phyloP scores from a whole-genome alignment of 306 rosid genomes.

The Hippophae gyantsensis region DNA sequence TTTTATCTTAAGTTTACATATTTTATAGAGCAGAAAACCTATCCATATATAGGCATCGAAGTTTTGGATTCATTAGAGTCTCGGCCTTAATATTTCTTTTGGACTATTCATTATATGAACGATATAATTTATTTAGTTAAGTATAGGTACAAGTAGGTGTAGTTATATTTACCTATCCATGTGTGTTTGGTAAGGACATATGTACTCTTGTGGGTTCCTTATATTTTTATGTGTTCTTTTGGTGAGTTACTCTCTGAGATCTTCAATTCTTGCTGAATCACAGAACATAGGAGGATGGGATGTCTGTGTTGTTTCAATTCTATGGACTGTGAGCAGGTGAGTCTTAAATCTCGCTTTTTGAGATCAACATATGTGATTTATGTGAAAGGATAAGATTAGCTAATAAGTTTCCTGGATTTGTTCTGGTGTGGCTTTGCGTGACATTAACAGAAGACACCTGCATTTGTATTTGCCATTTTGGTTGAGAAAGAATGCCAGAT shows the following conservation, averaged over 20 bases:
- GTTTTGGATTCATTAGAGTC: slow-evolving; percentile 15
- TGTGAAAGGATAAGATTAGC: slow-evolving; percentile 11
- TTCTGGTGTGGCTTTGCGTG: slow-evolving; percentile 4
- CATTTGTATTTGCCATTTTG: slow-evolving; percentile 23
- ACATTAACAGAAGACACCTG: slow-evolving; percentile 14
- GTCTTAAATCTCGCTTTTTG: slow-evolving; percentile 26
- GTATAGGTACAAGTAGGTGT: no score
- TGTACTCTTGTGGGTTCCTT: no score
- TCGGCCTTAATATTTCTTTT: no score
- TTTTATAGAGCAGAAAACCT: slow-evolving; percentile 20
- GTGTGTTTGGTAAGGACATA: no score
- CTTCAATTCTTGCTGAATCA: slow-evolving; percentile 33
- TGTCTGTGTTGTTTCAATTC: slow-evolving; percentile 40
- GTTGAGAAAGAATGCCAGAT: slow-evolving; percentile 28
- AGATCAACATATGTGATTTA: slow-evolving; percentile 9
- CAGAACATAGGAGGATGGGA: slow-evolving; percentile 47
- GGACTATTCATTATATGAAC: no score
- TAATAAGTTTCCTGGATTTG: slow-evolving; percentile 17
- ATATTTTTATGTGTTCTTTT: no score
- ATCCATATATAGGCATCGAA: slow-evolving; percentile 26
- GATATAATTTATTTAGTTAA: no score
- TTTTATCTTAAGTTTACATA: slow-evolving; percentile 11
- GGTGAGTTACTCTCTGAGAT: slow-evolving; percentile 26
- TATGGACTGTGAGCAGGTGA: slow-evolving; percentile 52
- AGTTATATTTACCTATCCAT: no score